These are phyloP conservation scores for Elsinoe ampelina DNA, from an alignment of 2,329 filamentous ascomycete species.

Conservation along the genomic window DNA sequence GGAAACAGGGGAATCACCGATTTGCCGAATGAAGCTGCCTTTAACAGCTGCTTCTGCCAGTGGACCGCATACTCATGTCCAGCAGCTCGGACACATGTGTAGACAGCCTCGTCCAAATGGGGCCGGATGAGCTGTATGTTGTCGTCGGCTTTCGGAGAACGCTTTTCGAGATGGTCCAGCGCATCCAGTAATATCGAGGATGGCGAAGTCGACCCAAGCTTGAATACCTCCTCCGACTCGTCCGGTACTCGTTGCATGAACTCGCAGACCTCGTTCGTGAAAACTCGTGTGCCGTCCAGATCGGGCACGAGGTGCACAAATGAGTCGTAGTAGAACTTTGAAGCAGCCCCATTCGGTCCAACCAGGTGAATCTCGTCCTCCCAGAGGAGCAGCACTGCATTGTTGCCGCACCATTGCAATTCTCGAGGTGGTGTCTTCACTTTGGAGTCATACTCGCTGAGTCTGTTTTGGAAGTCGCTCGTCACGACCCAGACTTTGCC, in stretches of 20 bases:
- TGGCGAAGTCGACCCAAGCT: slow-evolving; percentile 75
- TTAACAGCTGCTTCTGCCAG: slow-evolving; percentile 94
- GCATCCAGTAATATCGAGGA: slow-evolving; percentile 91
- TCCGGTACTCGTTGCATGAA: slow-evolving; percentile 88
- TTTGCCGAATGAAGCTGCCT: slow-evolving; percentile 94
- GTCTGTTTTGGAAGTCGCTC: slow-evolving; percentile 84
- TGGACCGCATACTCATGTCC: slow-evolving; percentile 82
- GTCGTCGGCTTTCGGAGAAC: slow-evolving; percentile 94
- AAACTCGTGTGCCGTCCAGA: slow-evolving; percentile 76
- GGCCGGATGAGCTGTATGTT: slow-evolving; percentile 90
- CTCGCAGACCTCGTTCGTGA: slow-evolving; percentile 92
- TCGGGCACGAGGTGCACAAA: slow-evolving; percentile 83
- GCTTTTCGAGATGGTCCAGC: slow-evolving; percentile 78
- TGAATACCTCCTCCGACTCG: slow-evolving; percentile 67
- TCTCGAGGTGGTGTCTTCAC: slow-evolving; percentile 78
- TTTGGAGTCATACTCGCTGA: slow-evolving; percentile 85
- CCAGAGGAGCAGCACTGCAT: slow-evolving; percentile 89
- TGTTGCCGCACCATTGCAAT: slow-evolving; percentile 92
- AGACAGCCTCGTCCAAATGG: slow-evolving; percentile 83
- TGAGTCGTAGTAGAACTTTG: slow-evolving; percentile 72
- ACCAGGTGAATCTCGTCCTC: slow-evolving; percentile 95
- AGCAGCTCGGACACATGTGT: slow-evolving; percentile 85
- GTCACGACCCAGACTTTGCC: slow-evolving; percentile 88
- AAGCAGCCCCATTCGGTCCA: slow-evolving; percentile 68
- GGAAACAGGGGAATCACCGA: slow-evolving; percentile 96